Evolutionary conservation across 495 filamentous ascomycete genomes (phyloP).

Genomic region (Xylaria telfairii): DNA sequence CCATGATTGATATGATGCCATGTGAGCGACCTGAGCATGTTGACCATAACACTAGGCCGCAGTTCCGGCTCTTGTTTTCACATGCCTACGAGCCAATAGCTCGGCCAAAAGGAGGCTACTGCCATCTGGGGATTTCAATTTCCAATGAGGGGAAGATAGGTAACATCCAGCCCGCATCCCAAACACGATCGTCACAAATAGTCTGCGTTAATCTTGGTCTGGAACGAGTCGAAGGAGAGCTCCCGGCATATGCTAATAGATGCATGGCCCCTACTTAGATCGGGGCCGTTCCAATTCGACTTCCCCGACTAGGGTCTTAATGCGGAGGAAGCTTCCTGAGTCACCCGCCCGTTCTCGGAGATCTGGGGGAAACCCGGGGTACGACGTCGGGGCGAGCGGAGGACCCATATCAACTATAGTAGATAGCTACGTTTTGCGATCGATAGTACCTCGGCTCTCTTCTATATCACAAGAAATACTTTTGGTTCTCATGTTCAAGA

Average conservation of each 20-base stretch:
- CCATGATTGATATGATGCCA: too few species aligned
- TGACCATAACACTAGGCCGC: background rate
- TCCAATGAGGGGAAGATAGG: background rate
- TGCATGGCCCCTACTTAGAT: conserved; percentile 11
- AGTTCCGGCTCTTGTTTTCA: background rate
- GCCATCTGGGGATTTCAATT: background rate
- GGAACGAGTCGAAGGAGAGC: background rate
- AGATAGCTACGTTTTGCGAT: background rate
- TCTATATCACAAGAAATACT: background rate
- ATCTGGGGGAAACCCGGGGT: conserved; percentile 9
- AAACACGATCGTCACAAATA: background rate
- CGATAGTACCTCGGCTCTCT: background rate
- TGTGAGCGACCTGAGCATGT: background rate
- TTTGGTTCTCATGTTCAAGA: background rate
- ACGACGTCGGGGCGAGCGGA: conserved; percentile 4
- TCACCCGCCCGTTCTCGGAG: conserved; percentile 17
- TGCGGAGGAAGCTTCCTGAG: conserved; percentile 1
- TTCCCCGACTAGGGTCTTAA: background rate
- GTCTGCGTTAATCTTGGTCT: background rate
- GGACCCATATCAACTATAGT: too few species aligned
- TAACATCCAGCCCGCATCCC: background rate
- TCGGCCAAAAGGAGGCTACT: background rate
- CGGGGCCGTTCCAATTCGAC: background rate
- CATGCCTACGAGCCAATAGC: background rate
- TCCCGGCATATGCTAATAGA: conserved; percentile 4